Percentiles rank a stretch among this genome's conserved stretches.
Evolutionary conservation across 2,329 filamentous ascomycete species (phyloP).

Genomic region (Cyphellophora europaea): DNA sequence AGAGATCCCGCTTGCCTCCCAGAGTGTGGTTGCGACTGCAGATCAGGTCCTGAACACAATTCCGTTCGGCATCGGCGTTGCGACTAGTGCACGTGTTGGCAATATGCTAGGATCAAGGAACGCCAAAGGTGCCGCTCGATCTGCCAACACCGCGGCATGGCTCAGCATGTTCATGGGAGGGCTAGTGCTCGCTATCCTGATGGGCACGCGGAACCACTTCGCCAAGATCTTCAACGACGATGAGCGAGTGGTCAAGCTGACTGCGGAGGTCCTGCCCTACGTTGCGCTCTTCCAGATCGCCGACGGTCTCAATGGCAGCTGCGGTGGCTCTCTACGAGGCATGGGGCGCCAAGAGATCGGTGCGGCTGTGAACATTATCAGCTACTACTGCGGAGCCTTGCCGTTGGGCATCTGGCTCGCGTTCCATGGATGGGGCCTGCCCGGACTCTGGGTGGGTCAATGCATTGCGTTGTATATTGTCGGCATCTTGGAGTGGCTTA

Average conservation of each 20-base stretch:
- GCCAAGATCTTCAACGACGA: conserved; percentile 78
- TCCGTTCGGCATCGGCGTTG: conserved; percentile 77
- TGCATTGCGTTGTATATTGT: conserved; percentile 75
- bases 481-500: conserved; percentile 66
- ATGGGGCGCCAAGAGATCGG: conserved; percentile 85
- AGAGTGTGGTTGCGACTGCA: conserved; percentile 82
- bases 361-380: conserved; percentile 69
- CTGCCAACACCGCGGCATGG: conserved; percentile 66
- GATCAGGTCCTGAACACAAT: conserved; percentile 80
- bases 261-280: conserved; percentile 72
- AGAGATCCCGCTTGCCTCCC: conserved; percentile 68
- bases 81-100: conserved; percentile 66
- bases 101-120: conserved; percentile 67
- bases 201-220: conserved; percentile 63
- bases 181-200: conserved; percentile 57
- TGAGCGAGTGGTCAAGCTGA: conserved; percentile 58
- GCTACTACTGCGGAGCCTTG: conserved; percentile 74
- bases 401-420: conserved; percentile 77
- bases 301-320: conserved; percentile 76
- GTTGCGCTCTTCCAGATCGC: conserved; percentile 87
- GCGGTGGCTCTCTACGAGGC: conserved; percentile 68
- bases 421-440: conserved; percentile 75
- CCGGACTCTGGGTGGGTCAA: conserved; percentile 74
- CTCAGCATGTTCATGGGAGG: conserved; percentile 62
- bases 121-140: conserved; percentile 55